Base-by-base conservation (phyloP, 2,329 filamentous ascomycete species). In the Cladorrhinum sp. region DNA sequence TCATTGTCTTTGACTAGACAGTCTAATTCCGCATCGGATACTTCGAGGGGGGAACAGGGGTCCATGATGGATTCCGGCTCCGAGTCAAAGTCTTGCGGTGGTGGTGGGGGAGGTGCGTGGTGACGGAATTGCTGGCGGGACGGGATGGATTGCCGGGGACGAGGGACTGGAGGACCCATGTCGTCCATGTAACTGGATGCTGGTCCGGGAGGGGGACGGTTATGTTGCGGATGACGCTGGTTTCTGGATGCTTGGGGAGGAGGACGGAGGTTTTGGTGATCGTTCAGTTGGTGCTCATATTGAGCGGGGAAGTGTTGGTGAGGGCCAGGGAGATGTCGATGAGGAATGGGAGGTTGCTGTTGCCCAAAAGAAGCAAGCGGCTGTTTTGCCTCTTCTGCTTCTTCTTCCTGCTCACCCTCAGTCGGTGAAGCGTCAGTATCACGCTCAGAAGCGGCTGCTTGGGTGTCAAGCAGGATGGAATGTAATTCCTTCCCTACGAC, bases 11-110 rank as follows among this genome's bases (percentile, higher is more conserved):
- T 54, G 38, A 71, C 58, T 25, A 59, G 49, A 23, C 66, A 55
- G 55, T 74, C 71, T 3, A 74, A 58, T 29, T 71, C 68, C 20
- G 55, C 49, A 20, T 74, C 72, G 12, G 67, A 67, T 8, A 75
- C 27, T 13, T 72, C 69, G 4, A 25, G 23, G 24, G 53, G 53
- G 6, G 70, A 72, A 24, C 68, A 45, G 27, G 62, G 63, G 13
- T 67, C 66, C 2, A 67, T 16, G 58, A 68, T 70, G 36, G 58
- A 61, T 20, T 54, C 49, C 36, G 25, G 27, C 41, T 58, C 38
- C 38, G 41, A 36, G 12, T 32, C 50, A 38, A 24, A 20, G 16
- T 16, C 38, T 24, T 56, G 59, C 13, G 61, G 53, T 2, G 29
- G 56, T 29, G 57, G 51, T 8, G 38, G 50, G 5, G 27, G 20